phyloP scores from a whole-genome alignment of 2,329 filamentous ascomycete species.

The Arthroderma sp. region DNA sequence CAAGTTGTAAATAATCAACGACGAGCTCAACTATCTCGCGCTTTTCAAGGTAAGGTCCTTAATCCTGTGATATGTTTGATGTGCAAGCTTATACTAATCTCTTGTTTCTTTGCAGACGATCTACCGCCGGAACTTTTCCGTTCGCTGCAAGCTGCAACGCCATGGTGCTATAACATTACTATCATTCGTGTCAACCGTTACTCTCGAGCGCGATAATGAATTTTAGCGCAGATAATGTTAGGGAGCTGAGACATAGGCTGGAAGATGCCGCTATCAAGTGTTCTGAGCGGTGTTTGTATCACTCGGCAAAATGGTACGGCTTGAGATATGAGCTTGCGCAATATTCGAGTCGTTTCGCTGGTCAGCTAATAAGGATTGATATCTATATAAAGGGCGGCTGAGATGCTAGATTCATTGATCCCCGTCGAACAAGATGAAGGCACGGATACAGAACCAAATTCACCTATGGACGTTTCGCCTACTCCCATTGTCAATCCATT shows the following conservation, averaged over 20 bases:
- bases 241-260: slow-evolving; percentile 58
- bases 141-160: neutral
- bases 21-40: neutral
- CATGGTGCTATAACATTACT: neutral
- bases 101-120: neutral
- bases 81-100: neutral
- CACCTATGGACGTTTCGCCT: slow-evolving; percentile 44
- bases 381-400: slow-evolving; percentile 60
- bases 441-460: slow-evolving; percentile 49
- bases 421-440: slow-evolving; percentile 39
- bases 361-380: neutral
- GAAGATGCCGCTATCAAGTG: slow-evolving; percentile 82
- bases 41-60: neutral
- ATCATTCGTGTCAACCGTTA: neutral
- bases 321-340: neutral
- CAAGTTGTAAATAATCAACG: neutral
- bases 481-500: slow-evolving; percentile 41
- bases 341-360: neutral
- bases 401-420: slow-evolving; percentile 75
- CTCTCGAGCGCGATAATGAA: slow-evolving; percentile 12
- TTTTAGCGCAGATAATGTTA: slow-evolving; percentile 28
- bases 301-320: slow-evolving; percentile 82
- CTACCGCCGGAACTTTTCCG: neutral
- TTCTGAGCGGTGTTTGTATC: slow-evolving; percentile 88
- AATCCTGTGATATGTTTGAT: neutral